Percentiles rank a stretch among this genome's conserved stretches.
These are phyloP conservation scores for Boletellus ananas DNA, from an alignment of 768 basidiomycete genomes.

Conservation along the genomic window DNA sequence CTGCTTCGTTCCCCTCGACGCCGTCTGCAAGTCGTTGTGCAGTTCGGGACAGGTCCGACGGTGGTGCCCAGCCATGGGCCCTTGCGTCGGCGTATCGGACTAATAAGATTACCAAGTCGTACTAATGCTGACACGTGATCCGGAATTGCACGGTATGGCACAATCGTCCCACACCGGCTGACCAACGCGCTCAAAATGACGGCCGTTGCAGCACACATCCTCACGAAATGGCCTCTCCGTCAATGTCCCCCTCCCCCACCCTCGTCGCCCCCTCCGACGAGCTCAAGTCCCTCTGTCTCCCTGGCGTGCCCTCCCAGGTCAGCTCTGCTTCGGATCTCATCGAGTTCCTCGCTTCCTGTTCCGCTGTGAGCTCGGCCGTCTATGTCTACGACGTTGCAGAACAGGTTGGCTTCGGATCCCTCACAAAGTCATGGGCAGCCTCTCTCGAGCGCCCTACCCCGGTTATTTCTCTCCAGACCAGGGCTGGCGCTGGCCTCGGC, in stretches of 20 bases:
- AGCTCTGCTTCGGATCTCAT: slow-evolving; percentile 57
- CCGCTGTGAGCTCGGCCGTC: slow-evolving; percentile 56
- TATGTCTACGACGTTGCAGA: slow-evolving; percentile 83
- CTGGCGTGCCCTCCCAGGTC: slow-evolving; percentile 5
- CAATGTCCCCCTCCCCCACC: slow-evolving; percentile 31
- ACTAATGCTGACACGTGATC: slow-evolving; percentile 24
- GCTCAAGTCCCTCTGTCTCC: slow-evolving; percentile 18
- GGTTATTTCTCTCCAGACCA: slow-evolving; percentile 71
- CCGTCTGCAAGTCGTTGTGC: too few species aligned
- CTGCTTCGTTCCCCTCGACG: too few species aligned
- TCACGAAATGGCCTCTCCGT: slow-evolving; percentile 19
- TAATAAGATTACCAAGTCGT: too few species aligned
- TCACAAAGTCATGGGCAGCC: slow-evolving; percentile 64
- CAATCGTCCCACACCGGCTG: slow-evolving; percentile 27
- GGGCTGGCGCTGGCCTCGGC: slow-evolving; percentile 78
- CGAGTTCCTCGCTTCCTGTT: slow-evolving; percentile 63
- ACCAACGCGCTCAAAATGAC: not conserved
- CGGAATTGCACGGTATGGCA: slow-evolving; percentile 27
- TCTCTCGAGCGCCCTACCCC: slow-evolving; percentile 42
- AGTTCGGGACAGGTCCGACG: too few species aligned
- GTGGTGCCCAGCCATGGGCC: too few species aligned
- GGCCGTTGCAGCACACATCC: not conserved
- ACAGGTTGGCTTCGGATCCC: slow-evolving; percentile 74
- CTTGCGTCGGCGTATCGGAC: too few species aligned
- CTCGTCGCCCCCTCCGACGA: slow-evolving; percentile 33